phyloP scores from a whole-genome alignment of 1,284 basidiomycete genomes.

The Ceratobasidium sp. region DNA sequence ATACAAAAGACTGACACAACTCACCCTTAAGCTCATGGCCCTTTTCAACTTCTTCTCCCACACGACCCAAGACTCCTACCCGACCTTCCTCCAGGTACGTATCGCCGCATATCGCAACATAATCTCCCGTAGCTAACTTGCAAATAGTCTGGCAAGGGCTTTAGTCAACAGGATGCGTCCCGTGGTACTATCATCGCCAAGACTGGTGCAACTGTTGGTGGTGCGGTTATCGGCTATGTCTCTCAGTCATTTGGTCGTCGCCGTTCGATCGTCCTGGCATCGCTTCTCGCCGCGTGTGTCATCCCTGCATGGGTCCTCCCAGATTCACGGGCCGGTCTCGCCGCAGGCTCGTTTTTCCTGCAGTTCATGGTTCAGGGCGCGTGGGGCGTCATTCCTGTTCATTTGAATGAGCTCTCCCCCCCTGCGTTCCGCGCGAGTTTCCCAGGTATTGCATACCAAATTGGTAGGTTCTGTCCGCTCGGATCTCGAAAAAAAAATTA shows the following conservation, averaged over 20 bases:
- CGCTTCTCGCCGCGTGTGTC: constrained; percentile 51
- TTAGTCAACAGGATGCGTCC: constrained; percentile 65
- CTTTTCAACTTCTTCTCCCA: constrained; percentile 57
- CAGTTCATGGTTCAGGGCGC: constrained; percentile 67
- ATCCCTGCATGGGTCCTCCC: constrained; percentile 83
- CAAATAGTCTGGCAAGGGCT: constrained; percentile 49
- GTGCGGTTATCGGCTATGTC: constrained; percentile 74
- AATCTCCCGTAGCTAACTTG: neutral
- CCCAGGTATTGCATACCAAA: constrained; percentile 56
- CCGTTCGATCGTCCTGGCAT: constrained; percentile 71
- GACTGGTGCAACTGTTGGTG: constrained; percentile 78
- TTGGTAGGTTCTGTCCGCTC: constrained; percentile 50
- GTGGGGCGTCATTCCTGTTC: constrained; percentile 51
- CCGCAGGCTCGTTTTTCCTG: constrained; percentile 85
- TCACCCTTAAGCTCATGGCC: constrained; percentile 46
- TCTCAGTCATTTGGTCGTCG: constrained; percentile 90
- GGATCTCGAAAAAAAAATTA: neutral
- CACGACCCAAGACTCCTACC: constrained; percentile 66
- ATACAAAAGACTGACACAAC: neutral
- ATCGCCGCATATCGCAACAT: neutral
- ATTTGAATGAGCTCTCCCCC: constrained; percentile 56
- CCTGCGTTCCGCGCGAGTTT: constrained; percentile 56
- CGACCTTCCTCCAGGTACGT: constrained; percentile 68
- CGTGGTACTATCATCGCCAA: constrained; percentile 92
- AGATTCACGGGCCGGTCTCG: constrained; percentile 63